Evolutionary conservation across 164 flowering plant species (phyloP).

Genomic region (Macadamia tetraphylla): DNA sequence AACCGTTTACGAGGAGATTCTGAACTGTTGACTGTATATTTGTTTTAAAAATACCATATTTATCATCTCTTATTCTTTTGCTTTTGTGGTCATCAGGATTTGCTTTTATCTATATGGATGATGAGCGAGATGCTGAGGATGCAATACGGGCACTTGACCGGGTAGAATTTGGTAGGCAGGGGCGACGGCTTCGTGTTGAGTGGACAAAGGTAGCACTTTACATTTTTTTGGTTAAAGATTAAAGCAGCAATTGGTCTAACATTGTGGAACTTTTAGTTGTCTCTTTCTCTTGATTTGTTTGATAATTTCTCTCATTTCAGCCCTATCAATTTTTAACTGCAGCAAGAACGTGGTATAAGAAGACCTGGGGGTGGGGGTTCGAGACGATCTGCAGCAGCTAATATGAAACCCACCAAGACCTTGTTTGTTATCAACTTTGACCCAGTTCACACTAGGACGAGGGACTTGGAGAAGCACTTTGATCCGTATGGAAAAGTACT

Average conservation of each 20-base stretch:
- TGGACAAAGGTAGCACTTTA: constrained; percentile 75
- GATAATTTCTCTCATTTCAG: neutral
- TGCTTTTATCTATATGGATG: constrained; percentile 98
- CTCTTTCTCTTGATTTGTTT: neutral
- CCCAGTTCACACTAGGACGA: constrained; percentile 64
- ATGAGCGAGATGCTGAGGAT: constrained; percentile 97
- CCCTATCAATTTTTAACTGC: constrained; percentile 16
- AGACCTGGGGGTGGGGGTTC: constrained; percentile 42
- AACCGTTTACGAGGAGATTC: constrained; percentile 24
- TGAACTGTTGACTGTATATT: constrained; percentile 1
- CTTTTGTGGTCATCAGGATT: constrained; percentile 47
- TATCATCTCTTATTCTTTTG: neutral
- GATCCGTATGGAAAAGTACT: constrained; percentile 87
- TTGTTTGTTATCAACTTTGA: constrained; percentile 95
- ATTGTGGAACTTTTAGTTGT: neutral
- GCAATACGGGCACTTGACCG: constrained; percentile 84
- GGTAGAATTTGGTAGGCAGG: constrained; percentile 82
- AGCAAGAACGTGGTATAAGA: constrained; percentile 87
- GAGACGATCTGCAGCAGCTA: constrained; percentile 57
- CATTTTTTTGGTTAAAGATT: no score
- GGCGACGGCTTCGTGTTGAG: constrained; percentile 93
- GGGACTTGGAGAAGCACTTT: constrained; percentile 92
- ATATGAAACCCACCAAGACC: constrained; percentile 74
- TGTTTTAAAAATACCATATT: neutral
- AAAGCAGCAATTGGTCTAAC: no score